Percentiles rank a stretch among this genome's conserved stretches.
These are phyloP conservation scores for Linum tenue DNA, from an alignment of 345 rosid species.

Conservation along the genomic window DNA sequence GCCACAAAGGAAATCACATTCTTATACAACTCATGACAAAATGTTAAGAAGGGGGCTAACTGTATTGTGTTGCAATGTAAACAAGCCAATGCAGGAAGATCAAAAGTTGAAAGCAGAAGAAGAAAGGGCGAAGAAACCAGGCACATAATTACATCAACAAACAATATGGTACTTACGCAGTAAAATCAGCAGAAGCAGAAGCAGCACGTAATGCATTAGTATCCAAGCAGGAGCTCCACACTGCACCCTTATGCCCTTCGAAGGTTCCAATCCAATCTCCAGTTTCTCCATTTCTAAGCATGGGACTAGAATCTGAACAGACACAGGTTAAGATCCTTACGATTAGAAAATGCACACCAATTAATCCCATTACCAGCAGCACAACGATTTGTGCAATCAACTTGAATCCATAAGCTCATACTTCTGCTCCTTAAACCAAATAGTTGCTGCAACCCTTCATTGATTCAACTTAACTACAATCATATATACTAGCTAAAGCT, in stretches of 20 bases:
- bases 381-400: no score
- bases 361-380: not conserved
- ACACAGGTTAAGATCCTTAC: constrained; percentile 7
- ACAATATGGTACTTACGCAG: constrained; percentile 46
- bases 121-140: not conserved
- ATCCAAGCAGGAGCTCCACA: constrained; percentile 95
- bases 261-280: constrained; percentile 99
- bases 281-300: constrained; percentile 99
- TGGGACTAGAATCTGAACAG: constrained; percentile 74
- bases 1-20: not conserved
- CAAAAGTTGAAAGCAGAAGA: no score
- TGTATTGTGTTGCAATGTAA: not conserved
- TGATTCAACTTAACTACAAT: not conserved
- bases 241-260: constrained; percentile 98
- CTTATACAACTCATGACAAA: no score
- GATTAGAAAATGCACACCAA: not conserved
- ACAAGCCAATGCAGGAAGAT: no score
- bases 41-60: not conserved
- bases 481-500: not conserved
- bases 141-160: not conserved
- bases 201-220: constrained; percentile 83
- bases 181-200: constrained; percentile 96
- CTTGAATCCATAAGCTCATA: not conserved
- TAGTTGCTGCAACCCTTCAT: not conserved
- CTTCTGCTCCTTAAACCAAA: not conserved